Evolutionary conservation across 176 grass and related monocot genomes (phyloP), one percentile per base, ranked within the genome.

Genomic region (Bothriochloa decipiens): DNA sequence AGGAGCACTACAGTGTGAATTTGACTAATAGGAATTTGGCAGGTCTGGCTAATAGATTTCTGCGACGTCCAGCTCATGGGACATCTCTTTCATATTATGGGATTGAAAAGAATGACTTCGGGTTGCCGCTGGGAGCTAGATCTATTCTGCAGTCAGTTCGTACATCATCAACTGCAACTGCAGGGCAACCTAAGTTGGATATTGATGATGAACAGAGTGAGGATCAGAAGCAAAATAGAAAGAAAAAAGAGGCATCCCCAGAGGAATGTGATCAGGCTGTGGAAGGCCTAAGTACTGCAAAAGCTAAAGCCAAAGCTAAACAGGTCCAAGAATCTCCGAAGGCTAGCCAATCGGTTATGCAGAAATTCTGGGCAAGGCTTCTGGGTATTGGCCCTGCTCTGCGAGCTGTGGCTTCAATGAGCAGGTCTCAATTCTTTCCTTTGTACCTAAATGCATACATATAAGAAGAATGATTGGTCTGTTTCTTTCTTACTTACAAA

Each of bases 251-350:
- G 70, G 83, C 93, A 79, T 98, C 93, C 15, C 91, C 93, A 57
- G 96, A 98, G 88, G 93, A 98, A 91, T 98, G 96, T 79, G 93
- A 98, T 83, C 93, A 95, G 78, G 96, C 93, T 53, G 93, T 98
- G 33, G 96, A 95, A 93, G 96, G 91, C 63, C 85, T 98, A 66
- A 99, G 91, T 86, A 92, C 77, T 26, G 93, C 91, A 84, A 99
- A 94, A 90, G 93, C 93, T 43, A 95, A 96, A 90, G 93, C 93
- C 14, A 96, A 92, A 86, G 93, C 93, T 68, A 99, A 96, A 46
- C 89, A 92, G 43, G 84, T 86, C 83, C 91, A 94, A 86, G 96
- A 94, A 81, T 82, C 88, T 78, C 64, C 81, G 11, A 96, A 96
- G 69, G 57, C 61, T 66, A 64, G 77, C 29, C 91, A 94, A 71